These are phyloP conservation scores for Collybia sp. DNA, from an alignment of 768 basidiomycete species.

Conservation along the genomic window DNA sequence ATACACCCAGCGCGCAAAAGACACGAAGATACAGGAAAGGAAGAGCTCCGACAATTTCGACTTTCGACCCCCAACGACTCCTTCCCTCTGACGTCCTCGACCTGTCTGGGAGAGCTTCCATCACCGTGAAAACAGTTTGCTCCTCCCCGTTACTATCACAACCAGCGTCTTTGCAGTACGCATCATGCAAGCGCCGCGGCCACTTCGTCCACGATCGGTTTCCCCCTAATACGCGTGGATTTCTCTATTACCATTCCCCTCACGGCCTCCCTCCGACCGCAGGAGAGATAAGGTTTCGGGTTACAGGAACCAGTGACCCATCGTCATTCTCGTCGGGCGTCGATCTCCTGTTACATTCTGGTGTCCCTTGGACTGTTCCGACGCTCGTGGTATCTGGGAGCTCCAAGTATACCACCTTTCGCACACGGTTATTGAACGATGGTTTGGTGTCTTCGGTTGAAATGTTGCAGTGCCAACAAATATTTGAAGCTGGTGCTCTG, in stretches of 20 bases:
- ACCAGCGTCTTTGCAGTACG: neutral
- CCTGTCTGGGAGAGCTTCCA: neutral
- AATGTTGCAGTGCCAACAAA: neutral
- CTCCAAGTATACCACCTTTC: neutral
- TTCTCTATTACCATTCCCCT: constrained; percentile 13
- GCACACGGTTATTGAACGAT: neutral
- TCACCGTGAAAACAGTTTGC: neutral
- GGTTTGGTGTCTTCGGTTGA: neutral
- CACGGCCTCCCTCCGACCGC: neutral
- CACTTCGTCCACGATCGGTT: neutral
- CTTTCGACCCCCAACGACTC: neutral
- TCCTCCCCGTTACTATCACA: neutral
- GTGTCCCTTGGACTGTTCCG: constrained; percentile 11
- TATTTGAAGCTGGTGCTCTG: neutral
- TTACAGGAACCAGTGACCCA: constrained; percentile 6
- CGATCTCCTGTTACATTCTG: constrained; percentile 8
- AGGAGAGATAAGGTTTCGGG: constrained; percentile 13
- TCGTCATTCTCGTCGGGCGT: constrained; percentile 7
- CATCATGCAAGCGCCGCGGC: neutral
- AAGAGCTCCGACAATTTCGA: neutral
- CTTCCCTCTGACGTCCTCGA: neutral
- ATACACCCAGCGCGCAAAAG: too few species aligned
- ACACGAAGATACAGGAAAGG: too few species aligned
- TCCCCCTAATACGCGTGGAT: constrained; percentile 8
- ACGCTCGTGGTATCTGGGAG: neutral